Evolutionary conservation across 1,284 basidiomycete species (phyloP), one percentile per base, ranked within the genome.

Genomic region (Boletellus dicymbophilus): DNA sequence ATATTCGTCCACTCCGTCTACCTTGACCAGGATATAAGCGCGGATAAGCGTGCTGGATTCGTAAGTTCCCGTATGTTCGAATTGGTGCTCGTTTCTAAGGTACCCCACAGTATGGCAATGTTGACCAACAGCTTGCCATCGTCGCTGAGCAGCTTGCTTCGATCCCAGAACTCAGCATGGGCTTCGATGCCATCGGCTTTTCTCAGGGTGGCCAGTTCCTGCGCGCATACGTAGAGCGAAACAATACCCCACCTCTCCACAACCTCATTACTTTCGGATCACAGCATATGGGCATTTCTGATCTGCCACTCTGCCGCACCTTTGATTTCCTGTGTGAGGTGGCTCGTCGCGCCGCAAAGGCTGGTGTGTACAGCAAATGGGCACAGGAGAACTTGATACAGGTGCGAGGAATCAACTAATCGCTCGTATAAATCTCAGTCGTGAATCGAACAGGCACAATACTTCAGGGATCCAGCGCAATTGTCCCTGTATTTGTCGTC

Each of bases 201-300:
- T 94, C 91, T 1, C 94, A 97, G 80, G 94, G 83, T 30, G 95
- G 96, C 2, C 92, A 97, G 59, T 95, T 98, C 69, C 77, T 98
- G 36, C 82, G 96, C 13, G 94, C 88, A 27, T 95, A 95, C 57
- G 84, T 92, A 16, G 91, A 98, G 66, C 78, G 85, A 41, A 93
- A 90, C 70, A 92, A 93, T 63, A 72, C 74, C 13, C 92, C 91
- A 1, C 83, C 83, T 0, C 71, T 95, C 11, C 73, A 85, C 61
- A 96, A 95, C 65, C 82, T 99, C 55, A 84, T 99, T 55, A 98
- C 95, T 0, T 91, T 92, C 63, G 89, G 90, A 39, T 84, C 86
- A 13, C 88, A 90, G 54, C 90, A 93, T 61, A 90, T 90, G 85
- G 92, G 92, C 36, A 78, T 95, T 33, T 83, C 88, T 15, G 90